Base-by-base conservation (phyloP, 176 grass and related monocot genomes). In the Phragmites australis region DNA sequence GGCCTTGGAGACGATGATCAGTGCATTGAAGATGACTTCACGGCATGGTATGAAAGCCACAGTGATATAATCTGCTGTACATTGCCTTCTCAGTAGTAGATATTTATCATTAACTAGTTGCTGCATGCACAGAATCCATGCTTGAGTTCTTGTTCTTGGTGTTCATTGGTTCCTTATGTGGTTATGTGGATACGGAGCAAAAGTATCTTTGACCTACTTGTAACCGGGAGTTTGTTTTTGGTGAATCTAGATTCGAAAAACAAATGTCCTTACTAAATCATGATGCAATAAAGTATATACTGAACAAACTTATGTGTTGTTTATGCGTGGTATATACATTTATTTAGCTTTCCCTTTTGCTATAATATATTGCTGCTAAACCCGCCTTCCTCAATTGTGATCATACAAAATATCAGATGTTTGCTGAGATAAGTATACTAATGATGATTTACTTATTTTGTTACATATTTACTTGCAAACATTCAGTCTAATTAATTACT, bases 1-100 rank as follows among this genome's bases (percentile, higher is more conserved):
- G 96, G 96, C 61, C 79, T 99, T 70, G 96, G 96, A 86, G 96
- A 99, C 77, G 96, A 99, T 80, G 90, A 99, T 76, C 96, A 95
- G 72, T 99, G 89, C 77, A 99, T 99, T 74, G 96, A 99, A 72
- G 96, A 99, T 82, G 93, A 99, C 31, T 94, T 95, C 82, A 93
- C 82, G 16, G 86, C 92, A 76, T 94, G 95, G 92, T 93, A 93
- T 58, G 81, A 72, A 88, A 55, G 37, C 15, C 18, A 74, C 8
- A 1, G 61, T 44, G 22, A 44, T 80, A 68, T 77, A 65, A 42
- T 87, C 6, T 70, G 1, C 2, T 76, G 34, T 22, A 0, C 10
- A 11, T 21, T 88, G 23, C 9, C 18, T 89, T 64, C 45, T 8
- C 12, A 34, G 2, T 1, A 34, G 25, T 45, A 46, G 18, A 53